Evolutionary conservation across 805 yeast species (phyloP), one percentile per base, ranked within the genome.

Genomic region (Torulaspora microellipsoides): DNA sequence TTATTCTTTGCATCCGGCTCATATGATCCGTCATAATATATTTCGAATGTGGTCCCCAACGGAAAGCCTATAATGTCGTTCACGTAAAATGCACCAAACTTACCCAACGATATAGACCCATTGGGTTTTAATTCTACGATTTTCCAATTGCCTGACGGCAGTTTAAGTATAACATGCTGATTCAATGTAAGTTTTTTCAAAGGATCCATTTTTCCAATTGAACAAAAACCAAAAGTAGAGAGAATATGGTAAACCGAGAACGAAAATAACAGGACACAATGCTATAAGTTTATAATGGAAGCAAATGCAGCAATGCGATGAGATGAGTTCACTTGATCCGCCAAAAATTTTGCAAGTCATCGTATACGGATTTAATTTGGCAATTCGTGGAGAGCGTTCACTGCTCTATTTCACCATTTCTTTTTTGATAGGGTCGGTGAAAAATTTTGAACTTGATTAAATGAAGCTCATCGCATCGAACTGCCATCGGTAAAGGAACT

Each of bases 11-110:
- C 36, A 12, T 46, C 54, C 2, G 50, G 40, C n/a, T 47, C 47
- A 12, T 46, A 46, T 13, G 38, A 39, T 7, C 35, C 49, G 31
- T 60, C 60, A 34, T 80, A 86, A 25, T 72, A 58, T 34, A 91
- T 83, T 58, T 91, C 97, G 66, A 90, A 93, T 0, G 95, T 79
- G 53, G 86, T 91, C 1, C 98, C 99, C 57, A 77, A 85, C 5
- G 89, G 84, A 55, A 72, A 81, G 2, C 96, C 97, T 32, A 91
- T 63, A 10, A 91, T 74, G 40, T 78, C 83, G 49, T 81, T 78
- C 2, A 84, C 87, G 27, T 74, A 68, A 61, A 93, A 93, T 0
- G 83, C 71, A 14, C 99, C 99, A 65, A 91, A 93, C 61, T 93
- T 91, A 1, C 99, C 99, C 51, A 93, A 71, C 43, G 80, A 78